Percentiles rank a stretch among this genome's conserved stretches.
Conservation (phyloP, 208 protist genomes). For the Trypanosoma conorhini region DNA sequence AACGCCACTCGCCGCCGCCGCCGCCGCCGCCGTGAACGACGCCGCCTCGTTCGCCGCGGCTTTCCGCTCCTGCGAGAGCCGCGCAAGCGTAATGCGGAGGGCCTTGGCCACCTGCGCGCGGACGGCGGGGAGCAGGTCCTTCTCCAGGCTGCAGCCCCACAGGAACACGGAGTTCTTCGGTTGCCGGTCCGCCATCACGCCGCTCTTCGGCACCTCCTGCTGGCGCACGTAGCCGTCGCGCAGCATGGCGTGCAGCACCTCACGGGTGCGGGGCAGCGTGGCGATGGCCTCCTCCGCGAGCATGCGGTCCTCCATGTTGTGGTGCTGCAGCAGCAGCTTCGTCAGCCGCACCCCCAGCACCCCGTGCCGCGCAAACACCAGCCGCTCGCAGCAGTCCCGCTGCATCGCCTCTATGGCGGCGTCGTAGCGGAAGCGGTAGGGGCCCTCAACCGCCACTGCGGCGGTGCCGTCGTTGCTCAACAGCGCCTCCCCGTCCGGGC, state of each 20-base stretch:
- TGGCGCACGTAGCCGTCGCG: slow-evolving; percentile 66
- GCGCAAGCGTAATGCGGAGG: slow-evolving; percentile 37
- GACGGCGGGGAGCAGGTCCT: slow-evolving; percentile 43
- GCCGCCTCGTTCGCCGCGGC: neutral
- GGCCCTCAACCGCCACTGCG: slow-evolving; percentile 16
- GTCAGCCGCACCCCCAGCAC: slow-evolving; percentile 80
- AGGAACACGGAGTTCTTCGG: slow-evolving; percentile 68
- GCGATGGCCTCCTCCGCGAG: slow-evolving; percentile 81
- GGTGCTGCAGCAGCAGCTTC: slow-evolving; percentile 71
- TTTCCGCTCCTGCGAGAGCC: slow-evolving; percentile 36
- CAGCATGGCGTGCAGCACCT: slow-evolving; percentile 77
- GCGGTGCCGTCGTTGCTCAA: slow-evolving; percentile 26
- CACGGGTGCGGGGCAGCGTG: slow-evolving; percentile 58
- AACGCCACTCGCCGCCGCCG: no score
- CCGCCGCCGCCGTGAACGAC: slow-evolving; percentile 9
- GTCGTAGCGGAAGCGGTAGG: slow-evolving; percentile 33
- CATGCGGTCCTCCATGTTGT: slow-evolving; percentile 73
- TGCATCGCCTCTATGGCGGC: slow-evolving; percentile 46
- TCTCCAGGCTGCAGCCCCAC: slow-evolving; percentile 47
- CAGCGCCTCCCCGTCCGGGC: slow-evolving; percentile 24
- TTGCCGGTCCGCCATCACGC: slow-evolving; percentile 44
- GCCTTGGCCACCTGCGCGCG: slow-evolving; percentile 54
- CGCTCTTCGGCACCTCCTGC: slow-evolving; percentile 67
- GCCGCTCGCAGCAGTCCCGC: slow-evolving; percentile 55
- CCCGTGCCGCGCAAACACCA: slow-evolving; percentile 75